Evolutionary conservation across 2,329 filamentous ascomycete genomes (phyloP).

Genomic region (Cytospora schulzeri): DNA sequence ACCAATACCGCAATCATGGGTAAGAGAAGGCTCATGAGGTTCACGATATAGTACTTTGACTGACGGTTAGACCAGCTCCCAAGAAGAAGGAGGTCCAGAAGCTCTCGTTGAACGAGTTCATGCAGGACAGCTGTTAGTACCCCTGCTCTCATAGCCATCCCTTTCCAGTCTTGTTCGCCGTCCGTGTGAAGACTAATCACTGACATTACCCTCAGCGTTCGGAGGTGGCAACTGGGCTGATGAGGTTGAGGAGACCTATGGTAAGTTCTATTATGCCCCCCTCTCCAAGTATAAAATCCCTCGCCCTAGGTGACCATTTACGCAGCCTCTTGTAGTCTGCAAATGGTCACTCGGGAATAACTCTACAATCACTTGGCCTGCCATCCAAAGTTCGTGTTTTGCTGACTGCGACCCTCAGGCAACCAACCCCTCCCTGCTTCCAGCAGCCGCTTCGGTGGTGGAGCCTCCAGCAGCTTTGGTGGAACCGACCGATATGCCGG

Average conservation of each 20-base stretch:
- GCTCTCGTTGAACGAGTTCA: constrained; percentile 96
- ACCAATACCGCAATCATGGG: constrained; percentile 60
- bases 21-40: constrained; percentile 37
- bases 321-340: not conserved
- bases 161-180: constrained; percentile 36
- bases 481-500: constrained; percentile 33
- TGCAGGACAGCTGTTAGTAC: constrained; percentile 83
- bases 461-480: constrained; percentile 24
- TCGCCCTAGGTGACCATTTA: not conserved
- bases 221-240: constrained; percentile 86
- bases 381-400: not conserved
- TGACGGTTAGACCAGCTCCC: constrained; percentile 67
- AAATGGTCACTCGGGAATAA: not conserved
- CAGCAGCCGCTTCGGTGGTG: constrained; percentile 44
- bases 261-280: constrained; percentile 53
- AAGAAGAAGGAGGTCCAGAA: constrained; percentile 94
- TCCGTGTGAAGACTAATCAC: constrained; percentile 33
- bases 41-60: constrained; percentile 36
- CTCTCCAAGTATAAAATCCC: constrained; percentile 7
- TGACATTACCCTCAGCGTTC: constrained; percentile 41
- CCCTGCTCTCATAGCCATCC: constrained; percentile 14
- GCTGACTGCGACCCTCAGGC: constrained; percentile 41
- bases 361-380: too few species aligned
- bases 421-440: constrained; percentile 59
- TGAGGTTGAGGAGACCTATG: constrained; percentile 89